Conservation (phyloP, 83 land plant species). For the Larix sibirica region DNA sequence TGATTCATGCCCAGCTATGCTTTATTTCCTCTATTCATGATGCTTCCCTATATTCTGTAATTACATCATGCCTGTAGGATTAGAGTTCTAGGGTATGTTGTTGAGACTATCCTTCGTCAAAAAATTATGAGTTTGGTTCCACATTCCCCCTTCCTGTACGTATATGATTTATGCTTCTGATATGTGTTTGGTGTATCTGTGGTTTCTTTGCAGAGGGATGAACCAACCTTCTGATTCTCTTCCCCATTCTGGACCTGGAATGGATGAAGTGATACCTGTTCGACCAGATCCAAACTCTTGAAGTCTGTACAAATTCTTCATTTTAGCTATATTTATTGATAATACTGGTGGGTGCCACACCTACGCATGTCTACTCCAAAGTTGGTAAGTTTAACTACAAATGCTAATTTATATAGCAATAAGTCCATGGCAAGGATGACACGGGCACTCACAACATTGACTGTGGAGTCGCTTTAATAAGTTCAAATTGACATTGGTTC, state of each 20-base stretch:
- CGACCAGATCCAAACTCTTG: neutral
- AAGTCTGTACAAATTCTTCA: neutral
- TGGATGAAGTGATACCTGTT: neutral
- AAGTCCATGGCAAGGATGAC: neutral
- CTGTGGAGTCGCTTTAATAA: too few species aligned
- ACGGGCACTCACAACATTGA: too few species aligned
- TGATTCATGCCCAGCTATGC: neutral
- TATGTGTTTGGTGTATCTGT: neutral
- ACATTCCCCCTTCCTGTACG: neutral
- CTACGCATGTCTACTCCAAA: neutral
- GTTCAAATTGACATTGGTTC: too few species aligned
- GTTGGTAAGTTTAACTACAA: neutral
- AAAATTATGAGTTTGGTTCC: neutral
- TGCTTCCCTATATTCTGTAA: neutral
- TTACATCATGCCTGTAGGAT: neutral
- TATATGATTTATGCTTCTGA: neutral
- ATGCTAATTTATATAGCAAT: neutral
- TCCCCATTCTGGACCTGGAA: neutral
- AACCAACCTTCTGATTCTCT: neutral
- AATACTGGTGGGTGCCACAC: neutral
- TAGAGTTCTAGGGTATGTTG: neutral
- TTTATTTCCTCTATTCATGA: too few species aligned
- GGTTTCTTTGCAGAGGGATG: neutral
- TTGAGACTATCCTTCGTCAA: neutral
- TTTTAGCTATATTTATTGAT: neutral